Conservation (phyloP, 441 rosid genomes). For the Syzygium malaccense region DNA sequence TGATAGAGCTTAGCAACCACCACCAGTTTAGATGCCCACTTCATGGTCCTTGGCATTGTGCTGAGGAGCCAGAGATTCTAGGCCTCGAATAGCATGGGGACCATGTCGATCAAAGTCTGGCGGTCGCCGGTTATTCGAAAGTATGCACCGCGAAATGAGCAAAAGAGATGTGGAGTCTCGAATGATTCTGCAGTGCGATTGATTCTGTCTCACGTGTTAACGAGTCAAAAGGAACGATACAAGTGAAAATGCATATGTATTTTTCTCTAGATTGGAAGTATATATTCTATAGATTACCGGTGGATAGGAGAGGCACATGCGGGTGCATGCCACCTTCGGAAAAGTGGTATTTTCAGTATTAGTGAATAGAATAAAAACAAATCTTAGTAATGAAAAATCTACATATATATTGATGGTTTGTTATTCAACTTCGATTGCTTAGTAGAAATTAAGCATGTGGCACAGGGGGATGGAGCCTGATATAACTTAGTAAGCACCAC, state of each 20-base stretch:
- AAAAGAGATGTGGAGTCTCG: background rate
- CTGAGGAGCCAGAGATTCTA: background rate
- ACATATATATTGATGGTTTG: background rate
- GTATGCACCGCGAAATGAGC: background rate
- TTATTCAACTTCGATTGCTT: background rate
- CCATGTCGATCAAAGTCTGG: background rate
- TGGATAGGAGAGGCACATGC: background rate
- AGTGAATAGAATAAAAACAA: background rate
- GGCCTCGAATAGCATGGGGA: background rate
- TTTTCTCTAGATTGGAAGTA: too few relatives aligned
- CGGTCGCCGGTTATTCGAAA: background rate
- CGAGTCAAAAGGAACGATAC: background rate
- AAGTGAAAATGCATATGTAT: background rate
- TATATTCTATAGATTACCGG: background rate
- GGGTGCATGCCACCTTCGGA: background rate
- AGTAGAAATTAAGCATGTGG: too few relatives aligned
- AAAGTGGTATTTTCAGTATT: background rate
- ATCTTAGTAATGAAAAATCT: background rate
- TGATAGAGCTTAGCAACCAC: background rate
- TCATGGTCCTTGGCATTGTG: background rate
- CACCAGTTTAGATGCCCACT: background rate
- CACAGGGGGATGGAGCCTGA: too few relatives aligned
- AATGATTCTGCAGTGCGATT: background rate
- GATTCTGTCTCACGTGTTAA: background rate
- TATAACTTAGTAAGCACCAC: too few relatives aligned